These are phyloP conservation scores for Penicillium janthinellum DNA, from an alignment of 2,329 filamentous ascomycete species.

Conservation along the genomic window DNA sequence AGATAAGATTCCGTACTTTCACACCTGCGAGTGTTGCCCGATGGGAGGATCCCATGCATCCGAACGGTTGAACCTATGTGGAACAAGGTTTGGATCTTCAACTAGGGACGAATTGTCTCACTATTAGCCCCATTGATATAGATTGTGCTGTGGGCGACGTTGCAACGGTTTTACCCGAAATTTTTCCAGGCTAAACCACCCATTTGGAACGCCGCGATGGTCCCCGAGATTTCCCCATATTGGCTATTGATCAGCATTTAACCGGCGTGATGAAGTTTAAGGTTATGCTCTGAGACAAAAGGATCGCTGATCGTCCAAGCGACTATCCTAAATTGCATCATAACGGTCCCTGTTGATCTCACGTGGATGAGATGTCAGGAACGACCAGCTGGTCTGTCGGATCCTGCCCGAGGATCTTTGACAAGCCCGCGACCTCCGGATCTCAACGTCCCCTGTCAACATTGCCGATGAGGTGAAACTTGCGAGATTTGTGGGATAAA, in stretches of 20 bases:
- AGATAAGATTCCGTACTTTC: background rate
- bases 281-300: background rate
- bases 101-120: background rate
- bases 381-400: background rate
- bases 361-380: background rate
- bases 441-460: too few relatives aligned
- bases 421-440: too few relatives aligned
- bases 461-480: too few relatives aligned
- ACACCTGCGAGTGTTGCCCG: background rate
- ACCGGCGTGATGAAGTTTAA: background rate
- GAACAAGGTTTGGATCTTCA: background rate
- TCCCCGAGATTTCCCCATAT: background rate
- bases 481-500: background rate
- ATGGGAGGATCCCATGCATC: background rate
- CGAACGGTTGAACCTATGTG: background rate
- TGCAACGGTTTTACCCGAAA: background rate
- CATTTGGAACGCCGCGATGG: background rate
- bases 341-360: background rate
- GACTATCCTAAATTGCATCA: background rate
- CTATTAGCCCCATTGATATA: background rate
- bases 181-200: background rate
- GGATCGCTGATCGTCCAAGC: background rate
- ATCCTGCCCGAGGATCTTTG: too few relatives aligned
- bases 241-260: too few relatives aligned
- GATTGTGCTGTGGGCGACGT: background rate